Percentiles rank a stretch among this genome's conserved stretches.
phyloP scores from a whole-genome alignment of 805 yeast species.

The Schwanniomyces vanrijiae region DNA sequence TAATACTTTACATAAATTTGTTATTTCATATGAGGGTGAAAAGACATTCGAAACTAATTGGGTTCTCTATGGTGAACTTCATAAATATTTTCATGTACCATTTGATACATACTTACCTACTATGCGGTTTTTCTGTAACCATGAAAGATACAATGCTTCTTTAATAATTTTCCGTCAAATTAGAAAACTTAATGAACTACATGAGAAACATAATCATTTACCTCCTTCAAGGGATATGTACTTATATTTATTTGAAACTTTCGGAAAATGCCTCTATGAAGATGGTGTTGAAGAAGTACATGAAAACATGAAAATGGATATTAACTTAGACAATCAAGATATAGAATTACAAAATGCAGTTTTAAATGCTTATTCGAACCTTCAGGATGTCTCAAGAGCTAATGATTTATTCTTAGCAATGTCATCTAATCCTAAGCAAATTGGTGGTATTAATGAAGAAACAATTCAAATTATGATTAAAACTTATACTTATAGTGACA shows the following conservation, averaged over 20 bases:
- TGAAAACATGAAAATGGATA: constrained; percentile 62
- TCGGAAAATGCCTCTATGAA: constrained; percentile 58
- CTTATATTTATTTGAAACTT: constrained; percentile 55
- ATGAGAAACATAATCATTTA: constrained; percentile 30
- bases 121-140: constrained; percentile 54
- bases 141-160: constrained; percentile 60
- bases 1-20: constrained; percentile 28
- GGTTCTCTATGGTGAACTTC: constrained; percentile 58
- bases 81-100: constrained; percentile 56
- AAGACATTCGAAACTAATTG: constrained; percentile 48
- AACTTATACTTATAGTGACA: constrained; percentile 53
- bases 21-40: constrained; percentile 28
- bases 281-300: constrained; percentile 69
- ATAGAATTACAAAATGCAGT: constrained; percentile 59
- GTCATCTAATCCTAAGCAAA: constrained; percentile 46
- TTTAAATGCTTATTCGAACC: constrained; percentile 61
- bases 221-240: constrained; percentile 54
- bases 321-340: constrained; percentile 49
- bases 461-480: constrained; percentile 68
- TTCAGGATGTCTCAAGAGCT: constrained; percentile 56
- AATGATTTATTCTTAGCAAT: constrained; percentile 62
- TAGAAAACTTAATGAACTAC: constrained; percentile 53
- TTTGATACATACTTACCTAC: constrained; percentile 58
- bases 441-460: constrained; percentile 57
- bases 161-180: constrained; percentile 60